phyloP scores from a whole-genome alignment of 345 rosid species.

The Dipteronia sinensis region DNA sequence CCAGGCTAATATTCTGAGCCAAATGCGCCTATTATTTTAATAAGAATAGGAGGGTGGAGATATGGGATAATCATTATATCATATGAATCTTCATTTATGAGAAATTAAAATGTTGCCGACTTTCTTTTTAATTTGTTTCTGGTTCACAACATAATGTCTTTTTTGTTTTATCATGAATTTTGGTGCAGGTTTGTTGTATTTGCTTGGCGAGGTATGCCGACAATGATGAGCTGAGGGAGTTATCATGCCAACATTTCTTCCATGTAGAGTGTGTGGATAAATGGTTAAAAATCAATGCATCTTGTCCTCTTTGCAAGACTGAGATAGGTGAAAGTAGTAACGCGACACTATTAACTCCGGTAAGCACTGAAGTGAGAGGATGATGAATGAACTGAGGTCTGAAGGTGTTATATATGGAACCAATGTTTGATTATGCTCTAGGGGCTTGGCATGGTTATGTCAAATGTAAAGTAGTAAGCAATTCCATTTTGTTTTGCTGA shows the following conservation, averaged over 20 bases:
- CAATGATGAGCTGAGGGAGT: slow-evolving; percentile 61
- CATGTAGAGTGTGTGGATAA: slow-evolving; percentile 74
- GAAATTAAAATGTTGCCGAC: not conserved
- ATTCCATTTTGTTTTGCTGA: slow-evolving; percentile 4
- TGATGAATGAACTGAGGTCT: not conserved
- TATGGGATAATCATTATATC: not conserved
- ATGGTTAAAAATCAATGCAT: slow-evolving; percentile 79
- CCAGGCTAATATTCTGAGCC: not conserved
- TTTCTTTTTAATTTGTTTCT: not conserved
- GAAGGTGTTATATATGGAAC: not conserved
- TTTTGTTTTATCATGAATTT: not conserved
- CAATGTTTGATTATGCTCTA: not conserved
- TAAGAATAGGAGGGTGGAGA: not conserved
- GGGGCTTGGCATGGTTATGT: not conserved
- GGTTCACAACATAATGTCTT: not conserved
- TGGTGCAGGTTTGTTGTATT: slow-evolving; percentile 69
- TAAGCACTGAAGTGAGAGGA: slow-evolving; percentile 11
- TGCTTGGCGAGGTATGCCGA: slow-evolving; percentile 71
- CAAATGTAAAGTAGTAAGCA: not conserved
- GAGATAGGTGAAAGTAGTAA: slow-evolving; percentile 54
- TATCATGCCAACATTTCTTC: slow-evolving; percentile 69
- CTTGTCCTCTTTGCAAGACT: slow-evolving; percentile 71
- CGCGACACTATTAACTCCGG: not conserved
- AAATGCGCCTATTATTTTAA: not conserved
- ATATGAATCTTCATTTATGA: not conserved